A percentile compares a stretch with the other conserved stretches of the same genome.
These are phyloP conservation scores for Oryza punctata DNA, from an alignment of 176 grass and related monocot genomes.

Conservation along the genomic window DNA sequence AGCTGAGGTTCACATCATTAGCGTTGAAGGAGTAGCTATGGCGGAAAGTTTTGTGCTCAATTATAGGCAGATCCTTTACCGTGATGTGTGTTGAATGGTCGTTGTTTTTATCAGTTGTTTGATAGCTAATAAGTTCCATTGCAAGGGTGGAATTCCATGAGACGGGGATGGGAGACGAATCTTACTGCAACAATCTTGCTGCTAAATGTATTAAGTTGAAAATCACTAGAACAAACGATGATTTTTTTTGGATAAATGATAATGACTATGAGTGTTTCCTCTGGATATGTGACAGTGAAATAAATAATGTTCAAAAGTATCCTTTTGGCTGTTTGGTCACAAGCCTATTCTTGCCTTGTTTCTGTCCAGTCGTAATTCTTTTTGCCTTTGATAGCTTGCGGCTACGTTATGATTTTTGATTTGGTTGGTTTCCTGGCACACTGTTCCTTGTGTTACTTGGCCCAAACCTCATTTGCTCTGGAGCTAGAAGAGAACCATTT, in stretches of 20 bases:
- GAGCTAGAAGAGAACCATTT: conserved; percentile 1
- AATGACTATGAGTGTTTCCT: conserved; percentile 4
- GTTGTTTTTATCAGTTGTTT: conserved; percentile 14
- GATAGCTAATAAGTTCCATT: conserved; percentile 5
- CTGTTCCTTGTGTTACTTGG: neutral
- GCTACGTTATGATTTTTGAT: conserved; percentile 5
- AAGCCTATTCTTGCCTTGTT: neutral
- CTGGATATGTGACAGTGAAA: conserved; percentile 6
- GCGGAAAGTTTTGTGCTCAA: conserved; percentile 9
- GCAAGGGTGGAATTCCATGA: neutral
- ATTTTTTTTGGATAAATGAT: neutral
- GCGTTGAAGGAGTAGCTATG: neutral
- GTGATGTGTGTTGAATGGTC: neutral
- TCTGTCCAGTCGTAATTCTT: neutral
- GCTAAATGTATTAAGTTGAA: conserved; percentile 18
- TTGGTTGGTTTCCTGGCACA: neutral
- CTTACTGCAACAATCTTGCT: conserved; percentile 8
- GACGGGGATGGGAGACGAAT: conserved; percentile 16
- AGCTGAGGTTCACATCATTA: conserved; percentile 9
- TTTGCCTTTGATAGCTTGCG: neutral
- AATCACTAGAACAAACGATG: conserved; percentile 7
- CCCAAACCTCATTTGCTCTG: neutral
- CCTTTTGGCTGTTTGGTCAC: neutral
- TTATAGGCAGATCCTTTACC: neutral
- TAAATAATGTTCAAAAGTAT: neutral